phyloP scores from a whole-genome alignment of 768 basidiomycete species.

The Aureoboletus auriporus region DNA sequence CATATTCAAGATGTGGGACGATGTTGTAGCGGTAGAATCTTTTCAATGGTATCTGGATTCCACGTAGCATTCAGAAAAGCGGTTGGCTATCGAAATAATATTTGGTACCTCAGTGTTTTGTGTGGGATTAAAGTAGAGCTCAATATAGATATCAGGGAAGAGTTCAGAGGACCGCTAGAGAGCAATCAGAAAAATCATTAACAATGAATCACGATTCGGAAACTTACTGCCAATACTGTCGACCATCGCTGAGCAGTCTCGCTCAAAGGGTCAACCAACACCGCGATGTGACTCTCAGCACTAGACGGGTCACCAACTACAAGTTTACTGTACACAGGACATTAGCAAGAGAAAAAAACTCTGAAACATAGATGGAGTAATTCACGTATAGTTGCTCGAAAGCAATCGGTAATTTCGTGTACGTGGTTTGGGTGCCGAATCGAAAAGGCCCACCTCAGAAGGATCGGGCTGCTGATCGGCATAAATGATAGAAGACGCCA shows the following conservation, averaged over 20 bases:
- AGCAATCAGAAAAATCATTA: neutral
- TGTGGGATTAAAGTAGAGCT: conserved; percentile 78
- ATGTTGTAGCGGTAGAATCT: conserved; percentile 87
- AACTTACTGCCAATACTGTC: conserved; percentile 63
- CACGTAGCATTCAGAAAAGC: neutral
- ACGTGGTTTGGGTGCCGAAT: conserved; percentile 57
- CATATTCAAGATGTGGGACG: conserved; percentile 52
- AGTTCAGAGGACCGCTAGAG: conserved; percentile 30
- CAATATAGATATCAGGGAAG: conserved; percentile 61
- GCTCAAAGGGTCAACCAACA: conserved; percentile 82
- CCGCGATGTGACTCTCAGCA: conserved; percentile 65
- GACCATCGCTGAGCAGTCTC: conserved; percentile 86
- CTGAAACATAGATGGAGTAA: conserved; percentile 4
- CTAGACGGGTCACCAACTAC: conserved; percentile 61
- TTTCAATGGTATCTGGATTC: conserved; percentile 75
- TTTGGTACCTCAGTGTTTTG: conserved; percentile 59
- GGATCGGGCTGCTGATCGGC: conserved; percentile 68
- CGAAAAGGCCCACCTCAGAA: conserved; percentile 69
- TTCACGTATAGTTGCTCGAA: conserved; percentile 62
- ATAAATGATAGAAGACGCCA: conserved; percentile 69
- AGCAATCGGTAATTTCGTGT: conserved; percentile 57
- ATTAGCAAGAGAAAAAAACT: neutral
- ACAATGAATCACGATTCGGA: neutral
- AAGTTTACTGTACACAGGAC: conserved; percentile 49
- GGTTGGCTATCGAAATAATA: neutral